Evolutionary conservation across 2,329 filamentous ascomycete genomes (phyloP), one percentile per base, ranked within the genome.

Genomic region (Meredithiella fracta): DNA sequence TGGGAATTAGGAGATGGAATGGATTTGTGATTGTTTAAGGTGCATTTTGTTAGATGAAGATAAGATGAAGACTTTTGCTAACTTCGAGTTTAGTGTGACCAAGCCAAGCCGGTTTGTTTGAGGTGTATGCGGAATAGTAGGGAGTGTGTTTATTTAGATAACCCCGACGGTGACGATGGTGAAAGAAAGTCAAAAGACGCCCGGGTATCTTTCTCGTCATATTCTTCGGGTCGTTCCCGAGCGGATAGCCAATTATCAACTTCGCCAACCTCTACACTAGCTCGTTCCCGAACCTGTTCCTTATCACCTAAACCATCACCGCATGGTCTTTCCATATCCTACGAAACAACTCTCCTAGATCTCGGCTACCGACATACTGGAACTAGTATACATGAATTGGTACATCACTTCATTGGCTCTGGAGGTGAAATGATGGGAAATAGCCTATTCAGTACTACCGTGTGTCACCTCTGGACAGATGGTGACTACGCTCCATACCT

Each of bases 81-180:
- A 34, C 29, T 34, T 34, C 5, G 11, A 5, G 11, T 56, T 29
- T 47, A 62, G 60, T 62, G 61, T 54, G 61, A 63, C 40, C 59
- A 63, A 58, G 50, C 38, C 15, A 62, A 61, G 26, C 62, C 62
- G 1, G 47, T 53, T 1, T 64, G 62, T 51, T 15, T 53, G n/a
- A 59, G 62, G 17, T 64, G 62, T 42, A 42, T 20, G 17, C 60
- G 62, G 22, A 61, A 60, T 47, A 54, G 59, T n/a, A 49, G 58
- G 20, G 44, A 58, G 2, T 64, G 62, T 38, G 31, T 60, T 14
- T 57, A 58, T 54, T 5, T 25, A 5, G 37, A 59, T 17, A 22
- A 44, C 26, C 8, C 31, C 47, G 54, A 20, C 11, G 22, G 25
- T 34, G n/a, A 34, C 25, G 14, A 44, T 31, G 22, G 2, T 37